phyloP scores from a whole-genome alignment of 2,329 filamentous ascomycete species.

The Bisporella sp. region DNA sequence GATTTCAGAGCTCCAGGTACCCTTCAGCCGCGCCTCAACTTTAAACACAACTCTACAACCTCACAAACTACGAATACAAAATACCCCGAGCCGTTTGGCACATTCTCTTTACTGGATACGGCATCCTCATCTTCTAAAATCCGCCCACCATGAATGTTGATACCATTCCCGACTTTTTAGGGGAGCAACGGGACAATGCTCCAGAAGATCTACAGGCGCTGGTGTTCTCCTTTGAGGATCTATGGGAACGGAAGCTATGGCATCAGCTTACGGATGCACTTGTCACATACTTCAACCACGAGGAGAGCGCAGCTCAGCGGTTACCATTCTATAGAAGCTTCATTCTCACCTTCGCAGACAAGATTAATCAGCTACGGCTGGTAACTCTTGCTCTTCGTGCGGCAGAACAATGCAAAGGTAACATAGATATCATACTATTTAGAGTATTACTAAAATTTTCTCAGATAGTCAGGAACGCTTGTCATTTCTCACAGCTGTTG shows the following conservation, averaged over 20 bases:
- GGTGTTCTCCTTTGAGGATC: conserved; percentile 89
- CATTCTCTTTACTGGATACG: background rate
- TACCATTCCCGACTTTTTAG: conserved; percentile 85
- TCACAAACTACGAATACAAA: background rate
- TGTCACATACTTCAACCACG: conserved; percentile 78
- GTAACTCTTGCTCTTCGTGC: conserved; percentile 85
- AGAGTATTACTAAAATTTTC: background rate
- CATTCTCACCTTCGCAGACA: conserved; percentile 92
- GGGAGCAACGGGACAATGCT: conserved; percentile 80
- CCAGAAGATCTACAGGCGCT: conserved; percentile 82
- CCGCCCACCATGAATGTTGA: conserved; percentile 66
- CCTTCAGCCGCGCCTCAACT: background rate
- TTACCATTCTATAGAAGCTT: conserved; percentile 91
- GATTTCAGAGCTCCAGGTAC: background rate
- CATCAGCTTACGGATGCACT: conserved; percentile 92
- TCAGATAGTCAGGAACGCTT: conserved; percentile 76
- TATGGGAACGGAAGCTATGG: conserved; percentile 98
- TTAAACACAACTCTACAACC: background rate
- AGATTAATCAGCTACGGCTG: conserved; percentile 98
- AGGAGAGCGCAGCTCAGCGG: conserved; percentile 75
- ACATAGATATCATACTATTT: background rate
- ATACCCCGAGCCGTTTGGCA: background rate
- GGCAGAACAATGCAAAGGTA: conserved; percentile 76
- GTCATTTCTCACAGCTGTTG: conserved; percentile 74
- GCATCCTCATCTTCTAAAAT: background rate